phyloP scores from a whole-genome alignment of 1,284 basidiomycete genomes.

The Tylopilus sp. region DNA sequence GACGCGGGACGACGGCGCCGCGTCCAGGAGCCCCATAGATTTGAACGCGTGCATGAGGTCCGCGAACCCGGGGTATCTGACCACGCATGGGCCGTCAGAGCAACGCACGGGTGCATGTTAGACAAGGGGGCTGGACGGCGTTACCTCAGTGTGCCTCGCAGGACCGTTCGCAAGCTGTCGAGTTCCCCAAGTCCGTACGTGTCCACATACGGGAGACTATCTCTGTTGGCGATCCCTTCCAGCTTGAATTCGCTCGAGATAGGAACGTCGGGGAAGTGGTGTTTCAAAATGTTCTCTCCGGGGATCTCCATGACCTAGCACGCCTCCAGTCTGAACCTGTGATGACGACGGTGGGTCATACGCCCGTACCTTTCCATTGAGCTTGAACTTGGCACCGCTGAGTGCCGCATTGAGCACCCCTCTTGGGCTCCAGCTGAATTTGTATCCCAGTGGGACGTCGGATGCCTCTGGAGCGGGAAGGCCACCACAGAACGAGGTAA shows the following conservation, averaged over 20 bases:
- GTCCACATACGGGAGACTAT: conserved; percentile 75
- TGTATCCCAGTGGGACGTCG: conserved; percentile 78
- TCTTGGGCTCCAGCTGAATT: conserved; percentile 93
- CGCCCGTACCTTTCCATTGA: conserved; percentile 49
- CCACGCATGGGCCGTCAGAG: not conserved
- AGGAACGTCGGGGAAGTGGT: conserved; percentile 62
- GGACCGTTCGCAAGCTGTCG: conserved; percentile 57
- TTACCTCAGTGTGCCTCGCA: conserved; percentile 86
- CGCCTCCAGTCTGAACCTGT: not conserved
- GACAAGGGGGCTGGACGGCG: conserved; percentile 9
- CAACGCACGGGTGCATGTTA: not conserved
- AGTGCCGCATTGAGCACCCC: conserved; percentile 83
- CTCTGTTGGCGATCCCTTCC: conserved; percentile 88
- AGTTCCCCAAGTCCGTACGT: conserved; percentile 64
- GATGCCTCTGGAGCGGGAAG: conserved; percentile 76
- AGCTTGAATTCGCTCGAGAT: conserved; percentile 68
- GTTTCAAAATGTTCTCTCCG: conserved; percentile 53
- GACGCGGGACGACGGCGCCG: conserved; percentile 34
- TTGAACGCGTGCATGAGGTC: conserved; percentile 74
- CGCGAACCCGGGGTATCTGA: conserved; percentile 85
- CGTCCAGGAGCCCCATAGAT: conserved; percentile 67
- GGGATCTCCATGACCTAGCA: conserved; percentile 50
- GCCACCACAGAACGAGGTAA: conserved; percentile 93
- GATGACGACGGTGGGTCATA: conserved; percentile 13
- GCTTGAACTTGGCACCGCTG: conserved; percentile 72